Conservation (phyloP, 768 basidiomycete genomes). For the Amanita thiersii region DNA sequence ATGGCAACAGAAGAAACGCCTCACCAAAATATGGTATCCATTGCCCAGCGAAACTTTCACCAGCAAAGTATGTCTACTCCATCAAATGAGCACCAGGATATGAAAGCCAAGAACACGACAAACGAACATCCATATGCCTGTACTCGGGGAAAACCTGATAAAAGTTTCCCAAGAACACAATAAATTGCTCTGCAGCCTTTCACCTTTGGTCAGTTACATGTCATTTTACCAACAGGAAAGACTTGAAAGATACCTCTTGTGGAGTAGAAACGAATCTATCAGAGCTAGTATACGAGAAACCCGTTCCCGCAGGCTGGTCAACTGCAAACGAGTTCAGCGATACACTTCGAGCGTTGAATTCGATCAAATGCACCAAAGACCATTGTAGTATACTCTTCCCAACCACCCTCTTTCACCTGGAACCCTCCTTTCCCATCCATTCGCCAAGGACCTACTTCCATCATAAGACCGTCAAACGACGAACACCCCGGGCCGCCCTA, state of each 20-base stretch:
- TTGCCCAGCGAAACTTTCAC: constrained; percentile 96
- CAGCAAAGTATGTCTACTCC: constrained; percentile 83
- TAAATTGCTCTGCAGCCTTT: constrained; percentile 69
- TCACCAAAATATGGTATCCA: constrained; percentile 94
- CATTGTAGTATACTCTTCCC: constrained; percentile 96
- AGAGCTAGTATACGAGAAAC: constrained; percentile 84
- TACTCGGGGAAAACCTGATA: constrained; percentile 92
- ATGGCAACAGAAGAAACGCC: constrained; percentile 9
- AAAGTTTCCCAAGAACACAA: constrained; percentile 83
- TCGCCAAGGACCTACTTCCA: constrained; percentile 95
- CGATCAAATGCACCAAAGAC: constrained; percentile 65
- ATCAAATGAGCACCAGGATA: neutral
- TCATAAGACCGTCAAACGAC: constrained; percentile 94
- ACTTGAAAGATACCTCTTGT: constrained; percentile 40
- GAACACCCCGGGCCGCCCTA: constrained; percentile 97
- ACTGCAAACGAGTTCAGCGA: constrained; percentile 39
- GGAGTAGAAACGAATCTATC: constrained; percentile 80
- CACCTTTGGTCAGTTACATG: neutral
- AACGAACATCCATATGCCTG: constrained; percentile 67
- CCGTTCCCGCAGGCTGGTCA: constrained; percentile 96
- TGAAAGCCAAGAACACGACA: constrained; percentile 1
- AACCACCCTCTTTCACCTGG: constrained; percentile 74
- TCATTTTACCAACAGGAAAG: neutral
- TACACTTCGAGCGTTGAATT: neutral
- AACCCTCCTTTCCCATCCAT: constrained; percentile 68